Evolutionary conservation across 1,139 yeast species (phyloP), one percentile per base, ranked within the genome.

Genomic region (Candida sanyaensis): DNA sequence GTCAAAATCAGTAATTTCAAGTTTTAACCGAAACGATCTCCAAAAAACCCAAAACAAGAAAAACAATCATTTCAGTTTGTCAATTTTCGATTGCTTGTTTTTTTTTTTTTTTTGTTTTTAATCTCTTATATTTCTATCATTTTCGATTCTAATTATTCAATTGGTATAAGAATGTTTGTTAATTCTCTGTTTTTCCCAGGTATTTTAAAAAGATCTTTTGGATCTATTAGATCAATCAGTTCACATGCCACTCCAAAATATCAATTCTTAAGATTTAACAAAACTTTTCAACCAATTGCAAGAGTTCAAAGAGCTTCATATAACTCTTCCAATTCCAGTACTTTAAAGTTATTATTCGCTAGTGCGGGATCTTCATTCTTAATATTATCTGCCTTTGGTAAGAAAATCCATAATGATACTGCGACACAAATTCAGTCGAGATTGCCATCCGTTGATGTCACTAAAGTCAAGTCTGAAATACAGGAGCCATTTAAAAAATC

Each of bases 291-390:
- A 12, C 7, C 33, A 11, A 27, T 36, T 23, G 33, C 41, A 10
- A 42, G 11, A 17, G 26, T 24, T 9, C 24, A 28, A 27, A 10
- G 10, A 21, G 32, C 31, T 6, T 29, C 37, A 43, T 28, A 34
- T 3, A 17, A 23, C 6, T 36, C 44, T 11, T 49, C 49, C 5
- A 28, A 8, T 21, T 4, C 10, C 10, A 41, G 12, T n/a, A 46
- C 51, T n/a, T 46, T 50, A 31, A 53, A 45, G 33, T 46, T 51
- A 10, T 44, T 53, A 32, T 43, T 53, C 38, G 53, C 55, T 11
- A 48, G 53, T 33, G 36, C 51, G 12, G 56, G 52, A 10, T 43
- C 47, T 6, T 49, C 56, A 4, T 52, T 50, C 37, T 44, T 52
- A 27, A 32, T 48, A 5, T 21, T 44, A 12, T 40, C 50, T 27